These are phyloP conservation scores for Suillus cothurnatus DNA, from an alignment of 768 basidiomycete species.

Conservation along the genomic window DNA sequence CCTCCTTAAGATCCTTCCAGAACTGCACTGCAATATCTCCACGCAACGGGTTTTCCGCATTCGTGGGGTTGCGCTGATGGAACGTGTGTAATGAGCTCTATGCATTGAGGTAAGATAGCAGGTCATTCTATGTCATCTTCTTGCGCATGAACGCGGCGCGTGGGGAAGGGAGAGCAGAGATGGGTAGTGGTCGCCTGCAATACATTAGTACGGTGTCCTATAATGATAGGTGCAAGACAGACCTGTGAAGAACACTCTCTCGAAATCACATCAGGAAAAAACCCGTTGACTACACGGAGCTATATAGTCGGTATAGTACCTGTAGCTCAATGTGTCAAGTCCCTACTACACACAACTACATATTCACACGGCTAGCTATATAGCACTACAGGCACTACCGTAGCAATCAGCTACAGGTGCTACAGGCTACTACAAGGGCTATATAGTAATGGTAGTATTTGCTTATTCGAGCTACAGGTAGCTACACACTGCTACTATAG, in stretches of 20 bases:
- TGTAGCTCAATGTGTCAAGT: too few relatives aligned
- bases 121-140: conserved; percentile 62
- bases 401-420: too few relatives aligned
- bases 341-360: too few relatives aligned
- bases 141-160: conserved; percentile 54
- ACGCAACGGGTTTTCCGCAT: conserved; percentile 44
- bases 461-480: too few relatives aligned
- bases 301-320: too few relatives aligned
- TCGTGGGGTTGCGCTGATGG: conserved; percentile 62
- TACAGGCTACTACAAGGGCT: too few relatives aligned
- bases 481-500: too few relatives aligned
- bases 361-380: too few relatives aligned
- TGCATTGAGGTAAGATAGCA: conserved; percentile 72
- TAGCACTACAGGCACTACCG: too few relatives aligned
- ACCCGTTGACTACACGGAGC: too few relatives aligned
- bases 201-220: background rate
- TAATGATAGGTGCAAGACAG: conserved; percentile 10
- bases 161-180: conserved; percentile 34
- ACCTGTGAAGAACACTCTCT: conserved; percentile 65
- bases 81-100: conserved; percentile 72
- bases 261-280: too few relatives aligned
- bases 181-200: conserved; percentile 45
- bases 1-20: conserved; percentile 54
- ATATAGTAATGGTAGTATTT: too few relatives aligned
- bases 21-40: conserved; percentile 70